Conservation (phyloP, 495 filamentous ascomycete species). For the Recurvomyces mirabilis region DNA sequence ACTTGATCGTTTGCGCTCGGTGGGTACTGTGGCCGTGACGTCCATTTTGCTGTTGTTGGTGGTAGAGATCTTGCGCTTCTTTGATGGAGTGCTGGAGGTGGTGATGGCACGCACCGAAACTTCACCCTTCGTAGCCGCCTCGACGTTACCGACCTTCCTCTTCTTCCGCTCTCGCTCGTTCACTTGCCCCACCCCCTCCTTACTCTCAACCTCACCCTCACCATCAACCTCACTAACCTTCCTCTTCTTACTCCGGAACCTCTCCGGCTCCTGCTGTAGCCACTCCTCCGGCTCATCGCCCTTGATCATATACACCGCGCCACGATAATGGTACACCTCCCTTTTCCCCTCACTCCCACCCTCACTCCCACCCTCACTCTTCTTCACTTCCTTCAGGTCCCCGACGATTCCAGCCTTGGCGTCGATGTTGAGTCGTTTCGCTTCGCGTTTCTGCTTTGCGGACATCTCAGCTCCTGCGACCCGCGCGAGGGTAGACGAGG, state of each 20-base stretch:
- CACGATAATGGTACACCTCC: constrained; percentile 10
- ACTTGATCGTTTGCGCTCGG: not conserved
- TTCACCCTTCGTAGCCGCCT: not conserved
- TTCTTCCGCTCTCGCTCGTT: not conserved
- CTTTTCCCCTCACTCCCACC: not conserved
- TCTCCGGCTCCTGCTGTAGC: constrained; percentile 5
- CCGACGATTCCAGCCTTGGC: not conserved
- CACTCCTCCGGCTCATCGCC: constrained; percentile 9
- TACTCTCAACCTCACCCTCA: not conserved
- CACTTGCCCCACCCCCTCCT: not conserved
- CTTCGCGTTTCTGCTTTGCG: not conserved
- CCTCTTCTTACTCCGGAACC: not conserved
- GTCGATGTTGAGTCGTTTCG: not conserved
- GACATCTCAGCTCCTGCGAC: not conserved
- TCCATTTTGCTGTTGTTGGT: not conserved
- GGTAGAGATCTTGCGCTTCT: not conserved
- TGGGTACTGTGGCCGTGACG: not conserved
- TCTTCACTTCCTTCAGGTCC: not conserved
- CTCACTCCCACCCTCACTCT: not conserved
- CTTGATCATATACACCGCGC: constrained; percentile 4
- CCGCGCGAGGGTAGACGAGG: not conserved
- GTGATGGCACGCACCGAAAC: no score
- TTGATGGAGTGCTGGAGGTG: no score
- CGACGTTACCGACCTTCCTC: not conserved
- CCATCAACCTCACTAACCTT: not conserved